Base-by-base conservation (phyloP, 78 protist species). In the Dictyostelium citrinum region DNA sequence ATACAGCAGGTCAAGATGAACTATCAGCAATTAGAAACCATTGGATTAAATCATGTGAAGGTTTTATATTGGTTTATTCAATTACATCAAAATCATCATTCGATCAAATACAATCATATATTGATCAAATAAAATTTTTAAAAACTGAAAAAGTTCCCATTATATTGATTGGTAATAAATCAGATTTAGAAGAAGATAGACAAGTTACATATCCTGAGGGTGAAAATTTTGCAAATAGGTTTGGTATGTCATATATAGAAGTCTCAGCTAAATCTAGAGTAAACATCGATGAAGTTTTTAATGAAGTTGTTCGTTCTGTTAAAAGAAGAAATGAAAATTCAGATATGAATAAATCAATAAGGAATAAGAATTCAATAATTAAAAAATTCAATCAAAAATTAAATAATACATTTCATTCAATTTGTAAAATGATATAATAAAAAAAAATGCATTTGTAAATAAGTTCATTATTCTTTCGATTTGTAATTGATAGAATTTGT, bases 151-250 rank as follows among this genome's bases (percentile, higher is more conserved):
- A 97, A 11, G 20, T 97, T 12, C 99, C 99, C 43, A 95, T 99
- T 55, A 97, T 98, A 98, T 96, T 99, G 11, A 98, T 99, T 27
- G 99, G 99, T 16, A 99, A 99, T 98, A 99, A 99, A 97, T 46
- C 96, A 61, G 99, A 99, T 86, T 95, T 98, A 64, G 88, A 71
- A 24, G 68, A 83, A 8, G 68, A 77, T 5, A 60, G 96, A 51
- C 78, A 84, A 33, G 97, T 96, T 14, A 35, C 95, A 35, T 58
- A 29, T 46, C 95, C 92, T 55, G 97, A 96, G 6, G 96, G 96
- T 49, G 27, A 82, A 64, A 95, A 84, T 55, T 72, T 85, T 1
- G 95, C 97, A 10, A 75, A 46, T 39, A 61, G 93, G 35, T 77
- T 93, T 12, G 67, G 76, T 9, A 92, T 95, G 64, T 67, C 91